A percentile compares a stretch with the other conserved stretches of the same genome.
phyloP scores from a whole-genome alignment of 1,139 yeast species.

The Debaryomyces nepalensis region DNA sequence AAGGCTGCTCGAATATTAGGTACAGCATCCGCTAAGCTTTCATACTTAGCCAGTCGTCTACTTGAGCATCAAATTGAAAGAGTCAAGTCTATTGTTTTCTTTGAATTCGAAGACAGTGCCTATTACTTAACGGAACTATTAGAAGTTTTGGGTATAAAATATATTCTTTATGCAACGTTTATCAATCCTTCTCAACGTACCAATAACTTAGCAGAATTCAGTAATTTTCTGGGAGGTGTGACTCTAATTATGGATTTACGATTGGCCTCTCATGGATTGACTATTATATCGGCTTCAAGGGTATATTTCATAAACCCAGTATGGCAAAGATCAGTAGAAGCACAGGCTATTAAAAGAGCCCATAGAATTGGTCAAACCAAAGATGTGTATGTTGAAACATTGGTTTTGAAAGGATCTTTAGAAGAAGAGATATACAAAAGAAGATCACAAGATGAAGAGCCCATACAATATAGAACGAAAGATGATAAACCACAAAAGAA shows the following conservation, averaged over 20 bases:
- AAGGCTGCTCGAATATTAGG: constrained; percentile 52
- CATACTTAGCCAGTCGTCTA: constrained; percentile 59
- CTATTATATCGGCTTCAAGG: constrained; percentile 68
- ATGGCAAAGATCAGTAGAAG: constrained; percentile 71
- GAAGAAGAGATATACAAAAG: constrained; percentile 67
- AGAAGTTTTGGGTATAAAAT: constrained; percentile 62
- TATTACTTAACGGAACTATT: constrained; percentile 67
- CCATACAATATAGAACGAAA: constrained; percentile 23
- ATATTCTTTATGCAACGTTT: constrained; percentile 66
- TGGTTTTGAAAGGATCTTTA: constrained; percentile 61
- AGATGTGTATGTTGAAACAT: constrained; percentile 60
- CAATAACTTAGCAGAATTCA: constrained; percentile 56
- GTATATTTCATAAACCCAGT: constrained; percentile 73
- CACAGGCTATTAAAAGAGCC: constrained; percentile 75
- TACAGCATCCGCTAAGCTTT: constrained; percentile 63
- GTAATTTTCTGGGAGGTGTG: constrained; percentile 51
- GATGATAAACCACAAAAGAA: constrained; percentile 25
- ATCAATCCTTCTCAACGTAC: constrained; percentile 56
- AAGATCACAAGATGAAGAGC: constrained; percentile 25
- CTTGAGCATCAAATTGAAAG: constrained; percentile 52
- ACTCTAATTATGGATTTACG: constrained; percentile 68
- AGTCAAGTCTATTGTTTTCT: constrained; percentile 64
- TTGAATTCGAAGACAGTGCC: constrained; percentile 73
- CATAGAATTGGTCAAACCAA: constrained; percentile 70
- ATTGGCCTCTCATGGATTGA: constrained; percentile 72